Base-by-base conservation (phyloP, 164 flowering plant genomes). In the Santalum album region DNA sequence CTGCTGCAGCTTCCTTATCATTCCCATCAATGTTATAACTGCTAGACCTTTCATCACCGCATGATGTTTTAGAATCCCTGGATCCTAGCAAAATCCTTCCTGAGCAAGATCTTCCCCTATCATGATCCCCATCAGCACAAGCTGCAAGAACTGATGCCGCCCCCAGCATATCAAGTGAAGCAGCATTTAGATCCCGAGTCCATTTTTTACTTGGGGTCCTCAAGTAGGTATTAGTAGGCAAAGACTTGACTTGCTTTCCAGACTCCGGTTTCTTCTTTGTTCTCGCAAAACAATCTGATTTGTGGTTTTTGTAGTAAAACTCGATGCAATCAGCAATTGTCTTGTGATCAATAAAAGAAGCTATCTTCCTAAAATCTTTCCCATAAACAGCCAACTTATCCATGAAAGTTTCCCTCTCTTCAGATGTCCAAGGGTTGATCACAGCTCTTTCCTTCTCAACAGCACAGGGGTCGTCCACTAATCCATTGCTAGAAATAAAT, bases 231-330 rank as follows among this genome's bases (percentile, higher is more conserved):
- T 62, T 77, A 25, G 66, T 27, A 38, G 77, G 54, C 11, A 65
- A 44, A 36, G 74, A 57, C 66, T 75, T 78, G 17, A 36, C 74
- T 57, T 70, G 82, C 74, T 79, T 79, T 29, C 63, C 56, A 17
- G 56, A 24, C 43, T 71, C 83, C 23, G 50, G 60, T 40, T 69
- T 71, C 75, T 84, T 80, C 74, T 75, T 83, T 55, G 64, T 68
- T 60, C 70, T 83, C 64, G 72, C 75, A 70, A 94, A 90, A 60
- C 66, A 54, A 32, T 86, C 94, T 20, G 95, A 86, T 54, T 90
- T 94, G 63, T 94, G 96, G 61, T 94, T 87, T 72, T 87, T 94
- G 75, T 94, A 94, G 65, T 94, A 94, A 65, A 86, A 94, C 65
- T 90, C 82, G 25, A 94, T 60, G 67, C 99, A 94, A 56, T 94